Conservation (phyloP, 257 asterid species). For the Solanum piurae region DNA sequence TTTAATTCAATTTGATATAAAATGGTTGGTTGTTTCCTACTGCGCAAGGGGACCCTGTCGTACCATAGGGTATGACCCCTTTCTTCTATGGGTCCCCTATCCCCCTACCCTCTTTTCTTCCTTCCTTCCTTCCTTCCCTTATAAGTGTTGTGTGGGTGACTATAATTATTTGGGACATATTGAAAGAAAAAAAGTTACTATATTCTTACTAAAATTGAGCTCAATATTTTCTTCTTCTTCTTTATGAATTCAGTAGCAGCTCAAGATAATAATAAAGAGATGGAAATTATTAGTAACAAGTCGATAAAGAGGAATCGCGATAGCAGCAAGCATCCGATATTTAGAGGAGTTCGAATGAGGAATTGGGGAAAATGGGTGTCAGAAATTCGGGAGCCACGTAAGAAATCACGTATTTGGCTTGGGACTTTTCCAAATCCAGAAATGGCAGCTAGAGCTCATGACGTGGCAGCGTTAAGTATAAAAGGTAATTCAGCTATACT, state of each 20-base stretch:
- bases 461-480: slow-evolving; percentile 71
- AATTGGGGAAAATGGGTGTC: slow-evolving; percentile 96
- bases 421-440: slow-evolving; percentile 78
- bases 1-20: neutral
- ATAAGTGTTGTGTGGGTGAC: slow-evolving; percentile 17
- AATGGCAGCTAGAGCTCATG: slow-evolving; percentile 96
- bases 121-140: neutral
- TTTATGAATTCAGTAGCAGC: neutral
- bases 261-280: neutral
- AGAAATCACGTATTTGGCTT: slow-evolving; percentile 77
- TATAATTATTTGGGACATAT: slow-evolving; percentile 20
- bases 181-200: neutral
- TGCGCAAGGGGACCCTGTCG: slow-evolving; percentile 31
- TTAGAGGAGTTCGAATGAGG: slow-evolving; percentile 80
- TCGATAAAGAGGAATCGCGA: slow-evolving; percentile 38
- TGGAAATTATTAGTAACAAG: neutral
- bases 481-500: slow-evolving; percentile 66
- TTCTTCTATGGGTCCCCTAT: slow-evolving; percentile 14
- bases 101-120: neutral
- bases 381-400: slow-evolving; percentile 76
- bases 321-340: slow-evolving; percentile 47
- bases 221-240: no score
- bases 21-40: slow-evolving; percentile 31
- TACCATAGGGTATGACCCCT: slow-evolving; percentile 29
- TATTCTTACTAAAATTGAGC: neutral